These are phyloP conservation scores for Capsicum pubescens DNA, from an alignment of 257 asterid species.

Conservation along the genomic window DNA sequence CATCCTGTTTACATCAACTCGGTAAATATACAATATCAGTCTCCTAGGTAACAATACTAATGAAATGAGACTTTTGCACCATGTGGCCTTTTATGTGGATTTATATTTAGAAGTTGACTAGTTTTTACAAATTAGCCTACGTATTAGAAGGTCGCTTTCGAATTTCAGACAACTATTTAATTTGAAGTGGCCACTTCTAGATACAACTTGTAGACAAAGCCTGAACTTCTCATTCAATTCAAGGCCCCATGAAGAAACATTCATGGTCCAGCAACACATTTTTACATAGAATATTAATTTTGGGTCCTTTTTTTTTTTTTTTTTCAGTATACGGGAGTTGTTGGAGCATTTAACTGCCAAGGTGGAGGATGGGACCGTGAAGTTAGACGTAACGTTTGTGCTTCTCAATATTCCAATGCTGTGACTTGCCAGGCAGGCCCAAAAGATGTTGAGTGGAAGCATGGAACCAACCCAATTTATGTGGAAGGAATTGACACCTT, in stretches of 20 bases:
- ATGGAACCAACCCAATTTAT: constrained; percentile 53
- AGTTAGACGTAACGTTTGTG: constrained; percentile 72
- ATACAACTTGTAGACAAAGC: neutral
- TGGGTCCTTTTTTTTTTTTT: neutral
- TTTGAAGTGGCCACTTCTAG: neutral
- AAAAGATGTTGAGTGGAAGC: constrained; percentile 69
- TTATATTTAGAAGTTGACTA: neutral
- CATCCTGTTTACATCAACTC: neutral
- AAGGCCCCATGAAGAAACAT: neutral
- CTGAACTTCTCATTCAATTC: neutral
- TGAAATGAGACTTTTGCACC: neutral
- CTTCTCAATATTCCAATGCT: constrained; percentile 61
- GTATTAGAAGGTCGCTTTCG: neutral
- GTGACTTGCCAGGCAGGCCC: constrained; percentile 66
- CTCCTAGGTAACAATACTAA: too few species aligned
- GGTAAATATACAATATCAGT: neutral
- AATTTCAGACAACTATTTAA: neutral
- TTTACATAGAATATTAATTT: neutral
- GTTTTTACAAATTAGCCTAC: neutral
- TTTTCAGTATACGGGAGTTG: constrained; percentile 77
- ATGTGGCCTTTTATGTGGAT: neutral
- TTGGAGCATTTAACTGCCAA: constrained; percentile 92
- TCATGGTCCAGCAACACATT: neutral
- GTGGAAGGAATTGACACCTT: constrained; percentile 49
- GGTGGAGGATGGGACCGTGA: constrained; percentile 96